These are phyloP conservation scores for Penicillium egyptiacum DNA, from an alignment of 495 filamentous ascomycete genomes.

Conservation along the genomic window DNA sequence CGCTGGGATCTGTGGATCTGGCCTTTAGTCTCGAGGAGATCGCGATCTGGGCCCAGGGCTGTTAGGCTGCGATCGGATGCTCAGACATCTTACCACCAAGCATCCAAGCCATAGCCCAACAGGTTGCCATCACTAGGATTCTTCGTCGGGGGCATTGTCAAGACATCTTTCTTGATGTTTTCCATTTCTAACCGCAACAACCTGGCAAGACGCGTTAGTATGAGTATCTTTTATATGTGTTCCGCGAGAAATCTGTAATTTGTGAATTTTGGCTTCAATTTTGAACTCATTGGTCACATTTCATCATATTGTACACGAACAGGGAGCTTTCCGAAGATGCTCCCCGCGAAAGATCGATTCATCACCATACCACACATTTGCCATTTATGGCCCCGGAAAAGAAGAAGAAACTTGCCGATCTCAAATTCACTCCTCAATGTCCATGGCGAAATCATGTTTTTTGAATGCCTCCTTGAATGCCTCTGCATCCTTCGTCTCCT, in stretches of 20 bases:
- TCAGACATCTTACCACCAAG: no score
- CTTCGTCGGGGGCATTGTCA: no score
- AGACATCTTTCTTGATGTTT: background rate
- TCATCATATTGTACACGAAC: background rate
- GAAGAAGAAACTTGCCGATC: background rate
- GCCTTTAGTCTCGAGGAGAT: background rate
- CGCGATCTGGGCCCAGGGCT: background rate
- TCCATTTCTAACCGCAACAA: background rate
- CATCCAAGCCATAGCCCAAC: no score
- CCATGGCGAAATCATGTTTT: conserved; percentile 74
- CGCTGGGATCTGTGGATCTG: background rate
- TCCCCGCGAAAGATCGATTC: background rate
- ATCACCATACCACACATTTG: background rate
- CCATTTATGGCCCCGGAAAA: background rate
- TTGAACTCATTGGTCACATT: conserved; percentile 9
- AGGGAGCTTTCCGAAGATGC: background rate
- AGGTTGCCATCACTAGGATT: no score
- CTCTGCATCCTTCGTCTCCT: conserved; percentile 77
- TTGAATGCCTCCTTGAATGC: conserved; percentile 84
- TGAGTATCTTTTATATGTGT: background rate
- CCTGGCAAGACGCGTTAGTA: background rate
- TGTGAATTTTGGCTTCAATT: background rate
- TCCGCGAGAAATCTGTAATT: background rate
- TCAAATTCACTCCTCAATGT: conserved; percentile 20
- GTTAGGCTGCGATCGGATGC: no score